Evolutionary conservation across 1,139 yeast species (phyloP).

Genomic region (Kodamaea derodonti): DNA sequence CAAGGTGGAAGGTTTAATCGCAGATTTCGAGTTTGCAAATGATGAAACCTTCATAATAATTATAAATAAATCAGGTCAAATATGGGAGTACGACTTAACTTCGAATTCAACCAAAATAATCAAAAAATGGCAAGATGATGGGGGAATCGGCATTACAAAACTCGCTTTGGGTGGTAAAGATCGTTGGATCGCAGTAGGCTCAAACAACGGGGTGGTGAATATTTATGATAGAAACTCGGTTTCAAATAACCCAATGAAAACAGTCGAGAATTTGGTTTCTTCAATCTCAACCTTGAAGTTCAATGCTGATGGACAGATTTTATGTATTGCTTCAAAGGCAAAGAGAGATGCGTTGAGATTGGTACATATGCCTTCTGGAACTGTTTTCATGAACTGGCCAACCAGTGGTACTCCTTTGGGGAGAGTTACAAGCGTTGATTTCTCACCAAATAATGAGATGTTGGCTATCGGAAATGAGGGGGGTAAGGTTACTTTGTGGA

Average conservation of each 20-base stretch:
- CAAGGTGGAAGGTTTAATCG: slow-evolving; percentile 78
- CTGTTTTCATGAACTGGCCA: slow-evolving; percentile 94
- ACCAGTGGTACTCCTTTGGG: slow-evolving; percentile 96
- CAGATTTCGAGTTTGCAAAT: slow-evolving; percentile 71
- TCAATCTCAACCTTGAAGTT: slow-evolving; percentile 72
- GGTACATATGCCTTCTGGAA: slow-evolving; percentile 84
- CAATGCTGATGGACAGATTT: slow-evolving; percentile 83
- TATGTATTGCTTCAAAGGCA: slow-evolving; percentile 82
- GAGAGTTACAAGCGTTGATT: slow-evolving; percentile 76
- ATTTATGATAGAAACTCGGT: slow-evolving; percentile 59
- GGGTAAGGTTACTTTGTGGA: slow-evolving; percentile 89
- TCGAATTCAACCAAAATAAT: slow-evolving; percentile 33
- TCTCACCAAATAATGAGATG: slow-evolving; percentile 81
- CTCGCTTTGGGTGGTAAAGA: slow-evolving; percentile 78
- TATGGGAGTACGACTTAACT: slow-evolving; percentile 78
- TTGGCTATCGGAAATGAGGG: slow-evolving; percentile 86
- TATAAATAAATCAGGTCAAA: slow-evolving; percentile 76
- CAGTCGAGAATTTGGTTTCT: slow-evolving; percentile 77
- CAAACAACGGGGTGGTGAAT: slow-evolving; percentile 85
- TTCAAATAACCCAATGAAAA: slow-evolving; percentile 46
- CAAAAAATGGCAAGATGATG: slow-evolving; percentile 80
- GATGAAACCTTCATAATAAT: slow-evolving; percentile 58
- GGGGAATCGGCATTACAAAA: slow-evolving; percentile 80
- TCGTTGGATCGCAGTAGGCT: slow-evolving; percentile 87
- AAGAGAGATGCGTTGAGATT: slow-evolving; percentile 82